A percentile compares a stretch with the other conserved stretches of the same genome.
phyloP scores from a whole-genome alignment of 768 basidiomycete genomes.

The Termitomyces sp. region DNA sequence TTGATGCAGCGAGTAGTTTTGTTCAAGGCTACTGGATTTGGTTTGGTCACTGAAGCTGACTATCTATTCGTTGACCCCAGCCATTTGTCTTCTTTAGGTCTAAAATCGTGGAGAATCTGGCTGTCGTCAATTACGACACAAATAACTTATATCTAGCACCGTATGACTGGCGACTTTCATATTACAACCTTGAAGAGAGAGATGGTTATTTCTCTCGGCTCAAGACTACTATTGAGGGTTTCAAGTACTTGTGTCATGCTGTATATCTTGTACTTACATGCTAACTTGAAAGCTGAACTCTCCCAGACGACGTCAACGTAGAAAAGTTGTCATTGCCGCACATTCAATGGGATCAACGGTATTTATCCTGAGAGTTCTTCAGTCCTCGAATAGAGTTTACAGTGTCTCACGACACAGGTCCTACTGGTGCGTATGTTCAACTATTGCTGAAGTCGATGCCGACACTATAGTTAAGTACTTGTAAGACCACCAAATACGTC shows the following conservation, averaged over 20 bases:
- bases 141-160: conserved; percentile 81
- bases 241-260: conserved; percentile 41
- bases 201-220: conserved; percentile 86
- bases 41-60: conserved; percentile 28
- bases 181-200: conserved; percentile 86
- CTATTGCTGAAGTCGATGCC: neutral
- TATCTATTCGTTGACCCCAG: neutral
- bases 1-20: conserved; percentile 83
- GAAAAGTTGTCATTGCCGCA: conserved; percentile 78
- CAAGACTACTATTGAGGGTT: conserved; percentile 75
- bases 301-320: conserved; percentile 56
- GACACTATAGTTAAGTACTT: conserved; percentile 58
- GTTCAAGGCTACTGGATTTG: conserved; percentile 95
- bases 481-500: conserved; percentile 38
- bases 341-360: conserved; percentile 88
- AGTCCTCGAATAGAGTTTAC: neutral
- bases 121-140: conserved; percentile 88
- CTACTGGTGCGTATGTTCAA: conserved; percentile 37
- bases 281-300: neutral
- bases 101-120: conserved; percentile 92
- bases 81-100: conserved; percentile 40
- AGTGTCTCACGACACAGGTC: conserved; percentile 23
- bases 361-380: conserved; percentile 16
- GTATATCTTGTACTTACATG: neutral
- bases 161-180: conserved; percentile 90